Conservation (phyloP, 495 filamentous ascomycete species). For the Penicillium egyptiacum region DNA sequence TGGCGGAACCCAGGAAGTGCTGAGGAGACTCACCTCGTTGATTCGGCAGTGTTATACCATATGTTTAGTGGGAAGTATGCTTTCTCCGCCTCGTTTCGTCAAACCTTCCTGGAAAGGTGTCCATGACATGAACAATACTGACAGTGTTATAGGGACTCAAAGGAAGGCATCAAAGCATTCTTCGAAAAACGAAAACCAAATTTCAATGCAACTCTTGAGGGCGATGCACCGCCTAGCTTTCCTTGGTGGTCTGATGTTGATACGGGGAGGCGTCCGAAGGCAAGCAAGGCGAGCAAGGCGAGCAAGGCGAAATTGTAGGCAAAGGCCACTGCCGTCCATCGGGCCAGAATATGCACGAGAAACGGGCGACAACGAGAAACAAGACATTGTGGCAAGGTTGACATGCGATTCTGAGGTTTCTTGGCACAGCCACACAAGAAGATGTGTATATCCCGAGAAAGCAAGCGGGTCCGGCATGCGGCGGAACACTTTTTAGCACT, state of each 20-base stretch:
- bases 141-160: slow-evolving; percentile 6
- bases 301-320: slow-evolving; percentile 7
- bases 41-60: slow-evolving; percentile 53
- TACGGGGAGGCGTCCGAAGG: slow-evolving; percentile 4
- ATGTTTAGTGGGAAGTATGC: slow-evolving; percentile 42
- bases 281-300: not conserved
- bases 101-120: not conserved
- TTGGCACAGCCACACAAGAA: not conserved
- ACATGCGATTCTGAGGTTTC: not conserved
- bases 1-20: slow-evolving; percentile 49
- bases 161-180: slow-evolving; percentile 36
- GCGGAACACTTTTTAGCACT: not conserved
- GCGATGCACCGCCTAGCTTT: slow-evolving; percentile 28
- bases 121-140: not conserved
- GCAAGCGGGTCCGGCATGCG: not conserved
- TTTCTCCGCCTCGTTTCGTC: not conserved
- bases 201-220: slow-evolving; percentile 46
- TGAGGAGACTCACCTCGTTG: slow-evolving; percentile 55
- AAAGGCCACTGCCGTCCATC: not conserved
- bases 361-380: not conserved
- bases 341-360: not conserved
- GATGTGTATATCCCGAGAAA: not conserved
- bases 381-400: not conserved
- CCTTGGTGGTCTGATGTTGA: slow-evolving; percentile 34
- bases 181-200: slow-evolving; percentile 50